These are phyloP conservation scores for Penicillium capsulatum DNA, from an alignment of 2,329 filamentous ascomycete genomes.

Conservation along the genomic window DNA sequence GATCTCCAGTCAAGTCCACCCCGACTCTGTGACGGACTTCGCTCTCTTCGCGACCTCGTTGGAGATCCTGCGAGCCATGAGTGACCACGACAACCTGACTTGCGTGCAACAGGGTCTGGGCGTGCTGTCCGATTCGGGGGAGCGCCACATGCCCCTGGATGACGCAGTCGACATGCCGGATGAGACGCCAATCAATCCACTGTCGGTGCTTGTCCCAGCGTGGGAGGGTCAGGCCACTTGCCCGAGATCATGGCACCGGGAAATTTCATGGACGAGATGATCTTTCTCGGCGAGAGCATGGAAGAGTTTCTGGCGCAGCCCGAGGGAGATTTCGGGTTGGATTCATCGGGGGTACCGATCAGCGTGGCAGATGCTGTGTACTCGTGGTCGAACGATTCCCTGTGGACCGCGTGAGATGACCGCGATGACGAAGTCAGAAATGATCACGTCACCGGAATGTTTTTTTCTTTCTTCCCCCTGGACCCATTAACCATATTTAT, in stretches of 20 bases:
- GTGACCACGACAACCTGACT: conserved; percentile 28
- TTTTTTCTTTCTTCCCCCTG: neutral
- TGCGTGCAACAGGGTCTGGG: too few species aligned
- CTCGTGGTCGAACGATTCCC: conserved; percentile 17
- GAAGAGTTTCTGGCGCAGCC: conserved; percentile 18
- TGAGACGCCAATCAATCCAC: too few species aligned
- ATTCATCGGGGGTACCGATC: conserved; percentile 12
- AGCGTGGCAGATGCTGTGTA: conserved; percentile 15
- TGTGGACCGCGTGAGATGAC: conserved; percentile 17
- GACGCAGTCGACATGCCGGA: too few species aligned
- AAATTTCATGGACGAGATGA: conserved; percentile 11
- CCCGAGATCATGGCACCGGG: conserved; percentile 5
- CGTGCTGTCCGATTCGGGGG: too few species aligned
- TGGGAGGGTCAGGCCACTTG: too few species aligned
- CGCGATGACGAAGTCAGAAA: conserved; percentile 6
- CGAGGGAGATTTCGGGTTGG: conserved; percentile 15
- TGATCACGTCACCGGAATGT: neutral
- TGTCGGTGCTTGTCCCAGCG: too few species aligned
- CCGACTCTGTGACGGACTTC: conserved; percentile 19
- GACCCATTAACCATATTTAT: neutral
- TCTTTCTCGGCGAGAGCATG: conserved; percentile 17
- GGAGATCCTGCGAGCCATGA: conserved; percentile 26
- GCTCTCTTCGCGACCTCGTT: conserved; percentile 23
- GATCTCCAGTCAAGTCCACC: conserved; percentile 25
- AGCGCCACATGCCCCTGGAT: too few species aligned